Base-by-base conservation (phyloP, 164 flowering plant species). In the Warburgia ugandensis region DNA sequence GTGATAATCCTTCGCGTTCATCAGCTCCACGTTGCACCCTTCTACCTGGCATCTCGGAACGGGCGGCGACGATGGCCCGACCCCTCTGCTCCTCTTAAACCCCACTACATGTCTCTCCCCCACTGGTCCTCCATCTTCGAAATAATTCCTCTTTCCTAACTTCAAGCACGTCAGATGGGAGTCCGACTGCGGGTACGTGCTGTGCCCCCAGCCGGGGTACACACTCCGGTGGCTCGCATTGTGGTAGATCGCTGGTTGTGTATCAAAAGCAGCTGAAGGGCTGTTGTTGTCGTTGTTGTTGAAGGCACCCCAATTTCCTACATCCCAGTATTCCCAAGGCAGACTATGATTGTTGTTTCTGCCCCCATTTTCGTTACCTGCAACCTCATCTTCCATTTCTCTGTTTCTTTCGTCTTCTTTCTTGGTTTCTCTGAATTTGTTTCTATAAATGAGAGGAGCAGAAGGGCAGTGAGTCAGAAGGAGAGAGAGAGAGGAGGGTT, bases 21-120 rank as follows among this genome's bases (percentile, higher is more conserved):
- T 31, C 26, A 83, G 66, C 12, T 55, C 64, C 59, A 69, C 76
- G 46, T 72, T 56, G 63, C 92, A 83, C 1, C 92, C 92, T 44
- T 80, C 92, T 31, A 77, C 86, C 64, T 80, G 86, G 58, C 92
- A 83, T 64, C 77, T 73, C 29, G 85, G 75, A 52, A 51, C 55
- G 28, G 66, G 33, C 25, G 59, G 19, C 48, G 52, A 42, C 10
- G 27, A 39, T 31, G 61, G 53, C 0, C 43, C 26, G 30, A 68
- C 44, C 23, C n/a, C n/a, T 16, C 26, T n/a, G n/a, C n/a, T n/a
- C n/a, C n/a, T n/a, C n/a, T n/a, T n/a, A n/a, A n/a, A n/a, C n/a
- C n/a, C n/a, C n/a, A n/a, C n/a, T n/a, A n/a, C n/a, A n/a, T n/a
- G n/a, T n/a, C n/a, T n/a, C n/a, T n/a, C n/a, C n/a, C n/a, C n/a